phyloP scores from a whole-genome alignment of 2,329 filamentous ascomycete species.

The Botrytis byssoidea region DNA sequence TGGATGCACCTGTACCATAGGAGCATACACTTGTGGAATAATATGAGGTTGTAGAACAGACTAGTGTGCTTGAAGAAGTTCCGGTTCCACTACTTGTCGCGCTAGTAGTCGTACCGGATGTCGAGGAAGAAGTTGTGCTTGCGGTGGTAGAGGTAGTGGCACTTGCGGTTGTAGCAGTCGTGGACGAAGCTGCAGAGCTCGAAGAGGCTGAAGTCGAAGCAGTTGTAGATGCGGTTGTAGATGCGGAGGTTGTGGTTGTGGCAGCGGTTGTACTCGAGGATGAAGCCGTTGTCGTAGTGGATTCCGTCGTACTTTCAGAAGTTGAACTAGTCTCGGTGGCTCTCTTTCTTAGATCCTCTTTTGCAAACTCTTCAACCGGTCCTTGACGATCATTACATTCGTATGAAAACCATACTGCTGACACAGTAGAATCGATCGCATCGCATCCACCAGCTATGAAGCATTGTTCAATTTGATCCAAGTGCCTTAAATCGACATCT shows the following conservation, averaged over 20 bases:
- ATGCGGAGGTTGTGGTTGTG: not conserved
- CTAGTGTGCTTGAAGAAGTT: not conserved
- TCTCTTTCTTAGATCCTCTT: slow-evolving; percentile 29
- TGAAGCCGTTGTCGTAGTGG: not conserved
- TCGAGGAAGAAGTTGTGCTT: slow-evolving; percentile 10
- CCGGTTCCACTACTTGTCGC: not conserved
- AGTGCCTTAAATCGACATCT: slow-evolving; percentile 23
- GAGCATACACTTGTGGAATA: slow-evolving; percentile 17
- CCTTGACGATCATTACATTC: slow-evolving; percentile 25
- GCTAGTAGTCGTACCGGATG: slow-evolving; percentile 1
- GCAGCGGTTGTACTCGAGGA: slow-evolving; percentile 8
- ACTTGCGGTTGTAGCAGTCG: slow-evolving; percentile 6
- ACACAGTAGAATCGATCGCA: slow-evolving; percentile 25
- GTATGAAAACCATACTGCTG: slow-evolving; percentile 28
- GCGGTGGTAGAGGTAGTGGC: not conserved
- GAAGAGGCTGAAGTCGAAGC: slow-evolving; percentile 9
- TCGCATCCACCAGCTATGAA: slow-evolving; percentile 31
- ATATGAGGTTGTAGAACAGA: slow-evolving; percentile 16
- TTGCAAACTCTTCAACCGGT: slow-evolving; percentile 4
- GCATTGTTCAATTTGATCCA: slow-evolving; percentile 31
- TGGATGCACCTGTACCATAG: slow-evolving; percentile 17
- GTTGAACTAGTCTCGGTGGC: slow-evolving; percentile 14
- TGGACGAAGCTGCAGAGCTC: slow-evolving; percentile 1
- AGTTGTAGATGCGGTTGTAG: not conserved
- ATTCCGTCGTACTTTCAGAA: not conserved